Evolutionary conservation across 2,329 filamentous ascomycete genomes (phyloP), one percentile per base, ranked within the genome.

Genomic region (Epichloe gansuensis): DNA sequence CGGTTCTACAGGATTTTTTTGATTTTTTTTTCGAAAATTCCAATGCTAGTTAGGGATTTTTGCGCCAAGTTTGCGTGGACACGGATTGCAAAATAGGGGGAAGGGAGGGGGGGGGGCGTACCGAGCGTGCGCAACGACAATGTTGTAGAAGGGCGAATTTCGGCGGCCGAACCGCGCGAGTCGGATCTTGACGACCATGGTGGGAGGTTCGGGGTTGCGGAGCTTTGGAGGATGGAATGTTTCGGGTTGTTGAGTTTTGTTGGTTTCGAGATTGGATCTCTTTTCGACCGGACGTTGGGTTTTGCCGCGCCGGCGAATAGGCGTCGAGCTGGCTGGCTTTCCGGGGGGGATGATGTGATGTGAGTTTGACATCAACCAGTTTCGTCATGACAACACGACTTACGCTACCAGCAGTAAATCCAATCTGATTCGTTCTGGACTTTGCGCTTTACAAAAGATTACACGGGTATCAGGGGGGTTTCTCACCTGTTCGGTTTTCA

Each of bases 91-190:
- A 50, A 13, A 38, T 11, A 23, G 12, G 8, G 17, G 21, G 41
- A 31, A 5, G 5, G 3, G 15, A 23, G 12, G 8, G 17, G 21
- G 41, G 36, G 8, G 5, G 3, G 15, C 49, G 35, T 78, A 94
- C 87, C 90, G 84, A 46, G 90, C 90, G 64, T 97, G 91, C 15
- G 89, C 81, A 58, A 98, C 87, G 59, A 97, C 89, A 57, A 98
- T 96, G 73, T 98, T 98, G 78, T 95, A 98, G 62, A 96, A 85
- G 2, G 93, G 91, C n/a, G 80, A 68, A 66, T 95, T 90, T 58
- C 80, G 82, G 68, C 85, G 88, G 66, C 90, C 89, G 68, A 97
- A 95, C 68, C 93, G 90, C 61, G 93, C 87, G 61, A 98, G 82
- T 54, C 93, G 85, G 68, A 98, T 93, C 68, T 87, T 87, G 63